Evolutionary conservation across 306 rosid genomes (phyloP).

Genomic region (Medicago arabica): DNA sequence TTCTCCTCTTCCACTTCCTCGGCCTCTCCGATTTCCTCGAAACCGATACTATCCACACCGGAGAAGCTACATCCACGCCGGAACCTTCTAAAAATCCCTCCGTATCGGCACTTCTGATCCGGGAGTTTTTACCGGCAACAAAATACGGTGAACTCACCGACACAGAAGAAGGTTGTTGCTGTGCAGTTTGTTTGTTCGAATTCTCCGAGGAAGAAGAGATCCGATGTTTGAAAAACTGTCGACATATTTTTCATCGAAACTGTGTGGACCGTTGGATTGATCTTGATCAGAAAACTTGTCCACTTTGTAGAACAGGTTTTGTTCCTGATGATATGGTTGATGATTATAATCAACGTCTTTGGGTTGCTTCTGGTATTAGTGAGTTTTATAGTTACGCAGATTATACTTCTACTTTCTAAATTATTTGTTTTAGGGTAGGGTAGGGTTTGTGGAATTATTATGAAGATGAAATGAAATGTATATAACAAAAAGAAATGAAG

Average conservation of each 20-base stretch:
- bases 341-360: slow-evolving; percentile 78
- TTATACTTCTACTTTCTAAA: slow-evolving; percentile 46
- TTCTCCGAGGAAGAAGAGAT: slow-evolving; percentile 76
- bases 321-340: slow-evolving; percentile 72
- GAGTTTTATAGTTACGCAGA: slow-evolving; percentile 60
- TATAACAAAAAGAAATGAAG: slow-evolving; percentile 38
- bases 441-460: slow-evolving; percentile 29
- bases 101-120: slow-evolving; percentile 68
- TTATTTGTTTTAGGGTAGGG: not conserved
- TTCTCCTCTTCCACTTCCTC: slow-evolving; percentile 64
- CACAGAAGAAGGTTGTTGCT: slow-evolving; percentile 41
- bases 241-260: slow-evolving; percentile 81
- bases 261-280: slow-evolving; percentile 99
- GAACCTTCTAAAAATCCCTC: slow-evolving; percentile 47
- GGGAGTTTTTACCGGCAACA: slow-evolving; percentile 71
- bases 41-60: not conserved
- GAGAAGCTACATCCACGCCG: slow-evolving; percentile 17
- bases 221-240: slow-evolving; percentile 80
- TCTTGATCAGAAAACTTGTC: slow-evolving; percentile 90
- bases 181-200: slow-evolving; percentile 86
- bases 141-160: slow-evolving; percentile 53
- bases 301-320: slow-evolving; percentile 79
- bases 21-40: slow-evolving; percentile 81
- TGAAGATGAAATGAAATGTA: slow-evolving; percentile 38
- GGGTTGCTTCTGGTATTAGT: slow-evolving; percentile 72